Evolutionary conservation across 2,329 filamentous ascomycete genomes (phyloP), one percentile per base, ranked within the genome.

Genomic region (Cytospora piceae): DNA sequence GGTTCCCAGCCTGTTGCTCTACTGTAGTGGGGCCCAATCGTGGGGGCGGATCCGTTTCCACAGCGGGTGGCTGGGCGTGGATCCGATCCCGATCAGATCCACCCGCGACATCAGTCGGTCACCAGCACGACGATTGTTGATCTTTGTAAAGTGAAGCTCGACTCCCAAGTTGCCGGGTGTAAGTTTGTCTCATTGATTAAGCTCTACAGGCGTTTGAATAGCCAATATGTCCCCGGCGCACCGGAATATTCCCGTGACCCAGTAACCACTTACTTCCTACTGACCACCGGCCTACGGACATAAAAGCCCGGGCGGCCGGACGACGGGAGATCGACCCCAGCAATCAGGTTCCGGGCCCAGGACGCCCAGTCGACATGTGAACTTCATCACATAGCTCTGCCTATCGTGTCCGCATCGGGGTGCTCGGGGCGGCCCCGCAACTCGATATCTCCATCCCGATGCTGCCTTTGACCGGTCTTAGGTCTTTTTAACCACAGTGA

Each of bases 11-110:
- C n/a, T 49, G 17, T 14, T 49, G 46, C 20, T 49, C n/a, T 46
- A 22, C 20, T n/a, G 34, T 12, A 15, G 34, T 37, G 34, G 46
- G 46, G n/a, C n/a, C 20, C 14, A 4, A 24, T 24, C 8, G n/a
- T 49, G 46, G 46, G 46, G 46, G 46, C n/a, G 46, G 46, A 49
- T 49, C 46, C 46, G 46, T 49, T 49, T 24, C 46, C 46, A 49
- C 46, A n/a, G 46, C 46, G 46, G 46, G 46, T 22, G 46, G 46
- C 46, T 49, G 46, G 46, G 46, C 46, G 46, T 49, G 46, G 46
- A 24, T 24, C 46, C 46, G 46, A 49, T 49, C 22, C 46, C 46
- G n/a, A 24, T 49, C 15, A 24, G 46, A 14, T 24, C 46, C 46
- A 49, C 46, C 46, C n/a, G 15, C 20, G 12, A 37, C 34, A 14